These are phyloP conservation scores for Cyclotella atomus DNA, from an alignment of 108 stramenopile genomes.

Conservation along the genomic window DNA sequence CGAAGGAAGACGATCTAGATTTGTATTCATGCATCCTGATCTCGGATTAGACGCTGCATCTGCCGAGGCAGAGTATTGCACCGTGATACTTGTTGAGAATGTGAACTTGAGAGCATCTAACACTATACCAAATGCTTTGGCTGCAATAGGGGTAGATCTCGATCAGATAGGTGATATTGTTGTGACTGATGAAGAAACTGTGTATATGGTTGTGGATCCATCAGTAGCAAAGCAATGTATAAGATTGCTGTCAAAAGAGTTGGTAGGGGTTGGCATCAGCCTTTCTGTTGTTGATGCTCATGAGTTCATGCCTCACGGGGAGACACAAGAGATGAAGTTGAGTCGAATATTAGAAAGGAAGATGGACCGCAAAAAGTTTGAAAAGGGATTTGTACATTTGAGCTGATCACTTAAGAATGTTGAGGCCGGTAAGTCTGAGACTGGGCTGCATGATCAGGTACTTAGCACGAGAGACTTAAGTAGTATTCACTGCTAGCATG, in stretches of 20 bases:
- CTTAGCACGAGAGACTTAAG: no score
- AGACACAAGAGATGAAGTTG: slow-evolving; percentile 49
- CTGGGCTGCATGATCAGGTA: no score
- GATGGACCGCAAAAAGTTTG: slow-evolving; percentile 41
- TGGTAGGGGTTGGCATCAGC: slow-evolving; percentile 36
- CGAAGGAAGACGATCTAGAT: slow-evolving; percentile 45
- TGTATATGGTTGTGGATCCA: slow-evolving; percentile 46
- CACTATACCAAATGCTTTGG: slow-evolving; percentile 39
- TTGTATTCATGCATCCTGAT: slow-evolving; percentile 47
- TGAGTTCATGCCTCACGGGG: slow-evolving; percentile 51
- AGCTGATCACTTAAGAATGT: no score
- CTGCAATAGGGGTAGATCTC: slow-evolving; percentile 38
- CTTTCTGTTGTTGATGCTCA: slow-evolving; percentile 23
- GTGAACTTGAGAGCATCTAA: slow-evolving; percentile 43
- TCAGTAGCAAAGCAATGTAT: slow-evolving; percentile 32
- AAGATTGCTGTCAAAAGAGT: slow-evolving; percentile 46
- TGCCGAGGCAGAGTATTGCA: slow-evolving; percentile 38
- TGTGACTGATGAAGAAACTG: slow-evolving; percentile 13
- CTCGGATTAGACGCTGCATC: slow-evolving; percentile 41
- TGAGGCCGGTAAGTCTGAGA: no score
- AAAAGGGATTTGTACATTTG: slow-evolving; percentile 43
- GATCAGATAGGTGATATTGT: slow-evolving; percentile 54
- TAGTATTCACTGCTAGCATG: neutral
- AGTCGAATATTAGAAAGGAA: slow-evolving; percentile 38
- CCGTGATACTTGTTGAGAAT: slow-evolving; percentile 41